A percentile compares a stretch with the other conserved stretches of the same genome.
Conservation (phyloP, 805 yeast genomes). For the Spathaspora boniae region DNA sequence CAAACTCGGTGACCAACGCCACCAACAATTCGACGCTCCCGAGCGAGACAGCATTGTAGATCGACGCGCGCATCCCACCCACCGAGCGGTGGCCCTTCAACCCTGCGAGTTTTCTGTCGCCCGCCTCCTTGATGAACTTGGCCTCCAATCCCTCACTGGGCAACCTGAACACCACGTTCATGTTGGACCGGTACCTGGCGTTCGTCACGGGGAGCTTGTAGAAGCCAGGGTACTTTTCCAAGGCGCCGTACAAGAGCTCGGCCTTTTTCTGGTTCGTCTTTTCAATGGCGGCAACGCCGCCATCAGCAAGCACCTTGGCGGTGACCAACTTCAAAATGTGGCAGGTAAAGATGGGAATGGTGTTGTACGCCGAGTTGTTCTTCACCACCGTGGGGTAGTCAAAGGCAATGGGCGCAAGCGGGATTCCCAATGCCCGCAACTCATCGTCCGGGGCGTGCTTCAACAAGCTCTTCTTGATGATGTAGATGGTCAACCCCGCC, state of each 20-base stretch:
- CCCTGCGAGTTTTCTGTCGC: slow-evolving; percentile 59
- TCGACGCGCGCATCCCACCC: slow-evolving; percentile 93
- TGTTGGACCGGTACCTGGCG: slow-evolving; percentile 62
- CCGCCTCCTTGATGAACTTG: slow-evolving; percentile 68
- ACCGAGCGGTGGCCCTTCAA: slow-evolving; percentile 95
- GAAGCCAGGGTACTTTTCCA: slow-evolving; percentile 64
- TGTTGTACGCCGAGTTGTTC: slow-evolving; percentile 92
- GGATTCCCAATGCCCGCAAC: slow-evolving; percentile 57
- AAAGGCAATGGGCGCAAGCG: slow-evolving; percentile 84
- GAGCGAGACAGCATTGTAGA: slow-evolving; percentile 80
- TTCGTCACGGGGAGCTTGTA: slow-evolving; percentile 65
- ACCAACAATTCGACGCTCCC: slow-evolving; percentile 57
- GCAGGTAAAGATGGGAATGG: slow-evolving; percentile 89
- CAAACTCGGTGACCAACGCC: slow-evolving; percentile 59
- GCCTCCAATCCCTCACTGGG: slow-evolving; percentile 61
- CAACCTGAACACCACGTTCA: slow-evolving; percentile 91
- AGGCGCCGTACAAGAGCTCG: slow-evolving; percentile 52
- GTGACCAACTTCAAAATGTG: slow-evolving; percentile 82
- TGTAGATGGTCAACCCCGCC: slow-evolving; percentile 92
- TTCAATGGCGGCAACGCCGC: slow-evolving; percentile 71
- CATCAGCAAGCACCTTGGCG: slow-evolving; percentile 54
- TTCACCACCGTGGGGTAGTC: slow-evolving; percentile 82
- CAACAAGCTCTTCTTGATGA: slow-evolving; percentile 76
- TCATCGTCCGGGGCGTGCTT: slow-evolving; percentile 64
- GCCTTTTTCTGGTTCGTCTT: slow-evolving; percentile 61